These are phyloP conservation scores for Magnaporthiopsis incrustans DNA, from an alignment of 2,329 filamentous ascomycete genomes.

Conservation along the genomic window DNA sequence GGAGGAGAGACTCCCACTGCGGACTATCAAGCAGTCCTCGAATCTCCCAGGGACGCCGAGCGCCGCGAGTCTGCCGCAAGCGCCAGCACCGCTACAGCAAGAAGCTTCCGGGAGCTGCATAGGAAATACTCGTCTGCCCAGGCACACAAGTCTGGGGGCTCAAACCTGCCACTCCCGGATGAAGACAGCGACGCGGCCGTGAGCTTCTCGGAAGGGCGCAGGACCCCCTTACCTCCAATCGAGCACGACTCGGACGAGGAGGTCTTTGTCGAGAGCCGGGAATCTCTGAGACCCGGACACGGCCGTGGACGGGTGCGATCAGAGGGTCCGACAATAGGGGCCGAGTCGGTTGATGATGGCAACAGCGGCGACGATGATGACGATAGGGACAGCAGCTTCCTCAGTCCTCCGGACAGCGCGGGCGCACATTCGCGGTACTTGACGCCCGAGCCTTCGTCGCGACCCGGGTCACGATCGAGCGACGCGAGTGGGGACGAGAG, in stretches of 20 bases:
- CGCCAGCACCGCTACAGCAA: conserved; percentile 57
- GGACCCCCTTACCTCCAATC: conserved; percentile 46
- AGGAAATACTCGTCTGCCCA: conserved; percentile 50
- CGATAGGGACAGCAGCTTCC: conserved; percentile 12
- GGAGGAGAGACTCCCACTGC: conserved; percentile 18
- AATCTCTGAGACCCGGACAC: not conserved
- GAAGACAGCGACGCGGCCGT: conserved; percentile 53
- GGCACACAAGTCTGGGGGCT: conserved; percentile 27
- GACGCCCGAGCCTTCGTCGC: conserved; percentile 31
- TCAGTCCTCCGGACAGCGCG: conserved; percentile 21
- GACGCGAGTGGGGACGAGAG: not conserved
- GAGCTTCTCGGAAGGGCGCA: conserved; percentile 51
- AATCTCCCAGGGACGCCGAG: conserved; percentile 29
- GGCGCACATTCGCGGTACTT: conserved; percentile 28
- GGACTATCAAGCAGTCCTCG: conserved; percentile 46
- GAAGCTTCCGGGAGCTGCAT: conserved; percentile 56
- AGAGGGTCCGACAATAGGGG: conserved; percentile 11
- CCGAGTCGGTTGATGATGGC: conserved; percentile 10
- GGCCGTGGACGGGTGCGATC: not conserved
- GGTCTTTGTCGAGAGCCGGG: not conserved
- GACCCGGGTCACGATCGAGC: conserved; percentile 10
- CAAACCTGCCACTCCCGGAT: conserved; percentile 23
- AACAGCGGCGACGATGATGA: conserved; percentile 11
- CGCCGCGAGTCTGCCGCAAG: conserved; percentile 57
- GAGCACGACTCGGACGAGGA: conserved; percentile 29